Base-by-base conservation (phyloP, 1,139 yeast species). In the Suhomyces choctaworum region DNA sequence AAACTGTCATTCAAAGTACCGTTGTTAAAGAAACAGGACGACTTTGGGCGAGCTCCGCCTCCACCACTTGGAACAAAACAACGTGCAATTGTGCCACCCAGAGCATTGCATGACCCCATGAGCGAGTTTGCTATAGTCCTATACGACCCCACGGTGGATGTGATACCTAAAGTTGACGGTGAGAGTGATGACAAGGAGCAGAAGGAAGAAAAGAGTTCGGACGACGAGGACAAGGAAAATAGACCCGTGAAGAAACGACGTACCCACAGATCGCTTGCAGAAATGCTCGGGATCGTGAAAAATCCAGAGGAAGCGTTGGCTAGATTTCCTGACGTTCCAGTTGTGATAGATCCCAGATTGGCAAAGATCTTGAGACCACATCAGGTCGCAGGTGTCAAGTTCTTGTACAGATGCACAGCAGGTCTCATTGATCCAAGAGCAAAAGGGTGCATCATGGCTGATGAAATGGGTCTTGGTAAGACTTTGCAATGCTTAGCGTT, bases 361-460 rank as follows among this genome's bases (percentile, higher is more conserved):
- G 79, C 95, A 21, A 86, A 86, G 54, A 81, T 88, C 25, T 67
- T 92, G 31, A 74, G 99, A 46, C 98, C 98, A 0, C 99, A 92
- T 70, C 99, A 92, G 58, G 81, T 92, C 3, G 96, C 92, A 39
- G 99, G 99, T 45, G 97, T 92, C 22, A 78, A 86, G 57, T 92
- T 92, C 56, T 64, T 92, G 40, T 92, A 89, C 54, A 66, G 92
- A 40, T 90, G 97, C 59, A 88, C 95, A 1, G 76, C 97, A 0
- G 98, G 99, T 0, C 63, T 90, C 28, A 74, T 88, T 17, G 95
- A 89, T 52, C 78, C 89, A 2, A 72, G 81, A 27, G 97, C 97
- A 0, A 80, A 83, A 54, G 99, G 99, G 1, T 92, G 98, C 56
- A 94, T 92, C 36, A 92, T 92, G 98, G 99, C 99, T 0, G 99